Evolutionary conservation across 2,329 filamentous ascomycete species (phyloP).

Genomic region (Sporothrix protearum): DNA sequence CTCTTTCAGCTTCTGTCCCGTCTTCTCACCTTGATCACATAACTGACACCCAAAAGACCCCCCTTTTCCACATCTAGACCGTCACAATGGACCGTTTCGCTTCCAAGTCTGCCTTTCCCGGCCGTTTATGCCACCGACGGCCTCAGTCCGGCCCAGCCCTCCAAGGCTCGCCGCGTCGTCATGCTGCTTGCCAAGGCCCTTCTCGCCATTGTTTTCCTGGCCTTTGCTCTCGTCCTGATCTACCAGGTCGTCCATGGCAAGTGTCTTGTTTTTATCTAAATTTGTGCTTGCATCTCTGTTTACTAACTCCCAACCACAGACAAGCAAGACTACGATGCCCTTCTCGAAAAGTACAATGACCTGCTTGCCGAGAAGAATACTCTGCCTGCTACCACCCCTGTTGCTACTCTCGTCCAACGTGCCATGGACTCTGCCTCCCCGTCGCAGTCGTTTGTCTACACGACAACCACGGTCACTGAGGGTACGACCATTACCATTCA

Average conservation of each 20-base stretch:
- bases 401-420: conserved; percentile 25
- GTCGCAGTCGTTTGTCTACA: conserved; percentile 37
- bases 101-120: conserved; percentile 14
- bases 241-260: conserved; percentile 22
- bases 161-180: not conserved
- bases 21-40: not conserved
- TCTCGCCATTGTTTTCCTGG: not conserved
- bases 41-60: not conserved
- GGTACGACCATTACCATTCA: conserved; percentile 25
- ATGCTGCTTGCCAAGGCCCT: conserved; percentile 10
- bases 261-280: not conserved
- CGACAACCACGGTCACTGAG: conserved; percentile 27
- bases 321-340: conserved; percentile 24
- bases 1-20: conserved; percentile 9
- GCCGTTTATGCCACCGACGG: not conserved
- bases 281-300: not conserved
- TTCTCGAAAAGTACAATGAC: conserved; percentile 25
- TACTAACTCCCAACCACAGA: conserved; percentile 19
- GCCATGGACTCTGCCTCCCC: conserved; percentile 14
- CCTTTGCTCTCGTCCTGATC: conserved; percentile 17
- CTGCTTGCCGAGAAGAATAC: conserved; percentile 17
- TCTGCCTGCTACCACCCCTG: conserved; percentile 25
- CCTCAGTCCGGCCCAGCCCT: not conserved
- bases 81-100: conserved; percentile 20
- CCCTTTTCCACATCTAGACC: not conserved